A percentile compares a stretch with the other conserved stretches of the same genome.
Conservation (phyloP, 1,284 basidiomycete species). For the Austroboletus rostrupii region DNA sequence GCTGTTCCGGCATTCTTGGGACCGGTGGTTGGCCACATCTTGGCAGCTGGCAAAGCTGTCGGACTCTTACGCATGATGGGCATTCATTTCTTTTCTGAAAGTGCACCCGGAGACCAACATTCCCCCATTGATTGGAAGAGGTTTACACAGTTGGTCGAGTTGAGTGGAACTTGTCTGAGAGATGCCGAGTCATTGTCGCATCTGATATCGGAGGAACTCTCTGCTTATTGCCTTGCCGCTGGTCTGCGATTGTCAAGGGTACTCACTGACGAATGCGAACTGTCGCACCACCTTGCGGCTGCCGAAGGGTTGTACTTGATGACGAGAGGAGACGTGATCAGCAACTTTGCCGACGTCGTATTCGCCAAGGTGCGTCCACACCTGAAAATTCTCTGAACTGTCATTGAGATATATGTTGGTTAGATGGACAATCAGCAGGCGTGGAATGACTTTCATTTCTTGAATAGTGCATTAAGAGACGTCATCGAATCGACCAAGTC, state of each 20-base stretch:
- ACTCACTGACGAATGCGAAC: slow-evolving; percentile 65
- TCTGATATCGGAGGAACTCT: slow-evolving; percentile 60
- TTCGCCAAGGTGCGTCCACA: slow-evolving; percentile 61
- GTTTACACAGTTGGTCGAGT: slow-evolving; percentile 32
- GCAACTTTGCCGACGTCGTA: slow-evolving; percentile 65
- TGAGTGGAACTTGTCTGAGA: slow-evolving; percentile 29
- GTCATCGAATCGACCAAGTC: slow-evolving; percentile 51
- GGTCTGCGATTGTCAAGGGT: slow-evolving; percentile 57
- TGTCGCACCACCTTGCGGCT: slow-evolving; percentile 66
- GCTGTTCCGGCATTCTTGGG: slow-evolving; percentile 60
- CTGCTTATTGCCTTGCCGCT: slow-evolving; percentile 52
- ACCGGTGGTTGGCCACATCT: slow-evolving; percentile 52
- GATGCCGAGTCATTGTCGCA: slow-evolving; percentile 59
- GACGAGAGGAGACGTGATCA: slow-evolving; percentile 67
- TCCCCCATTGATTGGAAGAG: slow-evolving; percentile 23
- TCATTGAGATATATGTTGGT: neutral
- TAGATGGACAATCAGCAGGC: slow-evolving; percentile 69
- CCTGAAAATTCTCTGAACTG: neutral
- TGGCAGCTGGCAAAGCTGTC: slow-evolving; percentile 75
- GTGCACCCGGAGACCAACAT: slow-evolving; percentile 11
- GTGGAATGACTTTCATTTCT: slow-evolving; percentile 82
- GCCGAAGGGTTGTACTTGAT: slow-evolving; percentile 75
- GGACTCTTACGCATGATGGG: slow-evolving; percentile 60
- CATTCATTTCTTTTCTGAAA: slow-evolving; percentile 25
- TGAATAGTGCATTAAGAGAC: slow-evolving; percentile 75